A percentile compares a stretch with the other conserved stretches of the same genome.
phyloP scores from a whole-genome alignment of 176 grass and related monocot genomes.

The Lolium multiflorum region DNA sequence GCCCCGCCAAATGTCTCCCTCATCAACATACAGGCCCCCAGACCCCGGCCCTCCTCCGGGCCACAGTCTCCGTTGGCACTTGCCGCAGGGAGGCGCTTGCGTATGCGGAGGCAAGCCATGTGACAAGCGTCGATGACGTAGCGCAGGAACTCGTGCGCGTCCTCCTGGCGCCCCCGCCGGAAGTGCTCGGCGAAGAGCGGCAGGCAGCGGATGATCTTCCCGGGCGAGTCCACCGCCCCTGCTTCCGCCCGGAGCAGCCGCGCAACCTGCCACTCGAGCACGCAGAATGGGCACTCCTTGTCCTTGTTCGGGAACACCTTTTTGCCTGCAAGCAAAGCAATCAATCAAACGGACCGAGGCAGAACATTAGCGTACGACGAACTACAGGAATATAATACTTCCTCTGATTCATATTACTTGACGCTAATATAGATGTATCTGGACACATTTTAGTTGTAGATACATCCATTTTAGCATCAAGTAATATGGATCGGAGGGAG shows the following conservation, averaged over 20 bases:
- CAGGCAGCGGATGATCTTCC: constrained; percentile 68
- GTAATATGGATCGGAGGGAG: too few species aligned
- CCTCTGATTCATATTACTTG: too few species aligned
- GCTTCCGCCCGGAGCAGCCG: constrained; percentile 47
- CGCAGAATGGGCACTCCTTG: constrained; percentile 90
- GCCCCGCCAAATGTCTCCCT: constrained; percentile 90
- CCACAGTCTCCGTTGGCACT: constrained; percentile 47
- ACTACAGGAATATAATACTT: background rate
- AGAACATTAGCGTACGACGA: constrained; percentile 24
- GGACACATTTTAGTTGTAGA: too few species aligned
- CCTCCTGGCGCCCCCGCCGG: constrained; percentile 87
- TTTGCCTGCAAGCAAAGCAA: constrained; percentile 61
- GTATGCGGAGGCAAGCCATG: constrained; percentile 58
- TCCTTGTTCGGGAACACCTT: constrained; percentile 70
- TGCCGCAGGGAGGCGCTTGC: constrained; percentile 48
- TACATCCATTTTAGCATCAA: too few species aligned
- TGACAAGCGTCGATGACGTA: constrained; percentile 88
- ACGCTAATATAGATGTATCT: too few species aligned
- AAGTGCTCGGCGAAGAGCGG: constrained; percentile 80
- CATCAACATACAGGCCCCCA: constrained; percentile 55
- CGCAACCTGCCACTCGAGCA: constrained; percentile 77
- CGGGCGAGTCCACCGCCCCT: constrained; percentile 61
- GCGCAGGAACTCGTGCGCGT: constrained; percentile 90
- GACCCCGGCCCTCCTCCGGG: constrained; percentile 38
- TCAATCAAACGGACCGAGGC: background rate